phyloP scores from a whole-genome alignment of 768 basidiomycete genomes.

The Kwoniella sp. region DNA sequence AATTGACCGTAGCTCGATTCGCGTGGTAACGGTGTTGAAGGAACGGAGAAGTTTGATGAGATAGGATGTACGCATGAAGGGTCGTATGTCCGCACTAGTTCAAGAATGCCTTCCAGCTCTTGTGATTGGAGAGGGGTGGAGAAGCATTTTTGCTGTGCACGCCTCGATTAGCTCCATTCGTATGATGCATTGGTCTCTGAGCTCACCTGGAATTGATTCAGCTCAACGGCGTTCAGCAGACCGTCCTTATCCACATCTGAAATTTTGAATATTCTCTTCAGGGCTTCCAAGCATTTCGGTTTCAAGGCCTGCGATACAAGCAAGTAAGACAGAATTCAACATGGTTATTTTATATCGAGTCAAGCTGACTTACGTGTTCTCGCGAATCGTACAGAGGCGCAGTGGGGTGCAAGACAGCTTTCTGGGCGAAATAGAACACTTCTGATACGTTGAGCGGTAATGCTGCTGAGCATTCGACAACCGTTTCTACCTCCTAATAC shows the following conservation, averaged over 20 bases:
- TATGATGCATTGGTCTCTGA: background rate
- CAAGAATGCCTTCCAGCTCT: slow-evolving; percentile 94
- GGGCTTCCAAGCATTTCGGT: slow-evolving; percentile 82
- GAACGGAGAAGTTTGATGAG: slow-evolving; percentile 35
- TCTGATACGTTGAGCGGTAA: slow-evolving; percentile 88
- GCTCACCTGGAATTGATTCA: slow-evolving; percentile 93
- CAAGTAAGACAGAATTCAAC: no score
- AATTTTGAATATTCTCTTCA: slow-evolving; percentile 92
- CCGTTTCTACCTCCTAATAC: slow-evolving; percentile 91
- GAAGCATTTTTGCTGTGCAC: slow-evolving; percentile 82
- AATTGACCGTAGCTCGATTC: slow-evolving; percentile 35
- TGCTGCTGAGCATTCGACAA: slow-evolving; percentile 89
- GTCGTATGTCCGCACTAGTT: slow-evolving; percentile 80
- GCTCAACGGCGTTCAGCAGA: slow-evolving; percentile 79
- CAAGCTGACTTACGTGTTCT: slow-evolving; percentile 70
- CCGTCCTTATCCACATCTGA: slow-evolving; percentile 95
- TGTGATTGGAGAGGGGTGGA: slow-evolving; percentile 85
- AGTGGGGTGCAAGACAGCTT: slow-evolving; percentile 93
- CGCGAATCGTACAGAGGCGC: slow-evolving; percentile 95
- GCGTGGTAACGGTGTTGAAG: slow-evolving; percentile 37
- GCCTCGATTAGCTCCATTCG: background rate
- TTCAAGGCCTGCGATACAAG: slow-evolving; percentile 89
- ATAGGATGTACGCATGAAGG: slow-evolving; percentile 68
- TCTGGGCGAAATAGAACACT: slow-evolving; percentile 98
- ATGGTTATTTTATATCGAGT: no score